phyloP scores from a whole-genome alignment of 139 green algal species.

The Monoraphidium neglectum region DNA sequence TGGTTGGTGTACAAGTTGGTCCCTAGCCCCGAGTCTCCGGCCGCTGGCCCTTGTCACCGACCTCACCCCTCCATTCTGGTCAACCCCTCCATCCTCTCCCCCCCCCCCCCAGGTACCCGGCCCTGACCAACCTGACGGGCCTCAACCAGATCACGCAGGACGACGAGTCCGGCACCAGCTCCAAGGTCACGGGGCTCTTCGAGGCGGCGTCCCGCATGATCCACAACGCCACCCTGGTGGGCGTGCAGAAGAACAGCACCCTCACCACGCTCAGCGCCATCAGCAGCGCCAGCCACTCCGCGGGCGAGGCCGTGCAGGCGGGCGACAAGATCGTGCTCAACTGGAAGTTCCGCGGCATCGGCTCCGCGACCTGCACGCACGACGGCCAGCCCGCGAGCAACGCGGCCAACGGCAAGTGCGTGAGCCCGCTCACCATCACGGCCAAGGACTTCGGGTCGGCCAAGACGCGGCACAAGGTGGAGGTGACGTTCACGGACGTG shows the following conservation, averaged over 20 bases:
- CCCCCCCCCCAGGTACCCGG: no score
- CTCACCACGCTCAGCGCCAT: neutral
- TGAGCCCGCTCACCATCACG: neutral
- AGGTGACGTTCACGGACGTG: conserved; percentile 21
- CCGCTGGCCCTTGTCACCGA: no score
- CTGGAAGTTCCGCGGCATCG: neutral
- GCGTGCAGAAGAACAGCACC: neutral
- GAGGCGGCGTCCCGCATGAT: neutral
- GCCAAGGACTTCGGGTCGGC: conserved; percentile 8
- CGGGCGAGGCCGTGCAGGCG: neutral
- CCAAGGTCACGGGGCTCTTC: neutral
- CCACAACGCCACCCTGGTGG: neutral
- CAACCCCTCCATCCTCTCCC: no score
- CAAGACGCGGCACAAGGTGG: conserved; percentile 17
- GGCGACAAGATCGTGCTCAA: conserved; percentile 2
- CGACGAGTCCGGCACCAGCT: neutral
- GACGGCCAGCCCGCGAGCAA: neutral
- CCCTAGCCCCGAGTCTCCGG: no score
- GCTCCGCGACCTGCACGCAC: neutral
- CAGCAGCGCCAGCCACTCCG: conserved; percentile 22
- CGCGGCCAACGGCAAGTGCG: neutral
- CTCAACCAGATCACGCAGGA: neutral
- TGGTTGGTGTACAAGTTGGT: no score
- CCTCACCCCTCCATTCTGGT: no score
- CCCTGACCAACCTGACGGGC: neutral